These are phyloP conservation scores for Ophioceras dolichostomum DNA, from an alignment of 2,329 filamentous ascomycete genomes.

Conservation along the genomic window DNA sequence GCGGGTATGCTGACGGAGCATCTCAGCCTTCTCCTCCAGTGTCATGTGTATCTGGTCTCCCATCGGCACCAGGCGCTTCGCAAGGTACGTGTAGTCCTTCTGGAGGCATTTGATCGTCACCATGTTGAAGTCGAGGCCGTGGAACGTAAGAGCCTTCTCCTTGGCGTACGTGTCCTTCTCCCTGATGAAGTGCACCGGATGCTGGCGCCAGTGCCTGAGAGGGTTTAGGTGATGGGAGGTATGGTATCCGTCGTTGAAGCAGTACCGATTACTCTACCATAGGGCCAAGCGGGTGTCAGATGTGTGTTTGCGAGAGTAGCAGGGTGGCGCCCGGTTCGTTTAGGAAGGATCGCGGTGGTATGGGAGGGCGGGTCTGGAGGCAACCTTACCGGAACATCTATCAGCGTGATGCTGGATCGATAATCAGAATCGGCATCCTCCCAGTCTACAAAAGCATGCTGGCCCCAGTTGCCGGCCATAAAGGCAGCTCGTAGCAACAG, in stretches of 20 bases:
- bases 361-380: too few species aligned
- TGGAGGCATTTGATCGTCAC: slow-evolving; percentile 57
- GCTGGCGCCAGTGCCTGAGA: slow-evolving; percentile 68
- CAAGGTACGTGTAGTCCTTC: slow-evolving; percentile 61
- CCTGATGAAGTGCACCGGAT: slow-evolving; percentile 60
- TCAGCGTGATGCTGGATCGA: slow-evolving; percentile 64
- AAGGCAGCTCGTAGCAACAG: slow-evolving; percentile 54
- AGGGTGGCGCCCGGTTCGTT: background rate
- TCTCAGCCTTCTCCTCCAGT: slow-evolving; percentile 46
- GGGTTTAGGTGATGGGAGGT: slow-evolving; percentile 73
- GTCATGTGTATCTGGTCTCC: slow-evolving; percentile 55
- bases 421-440: slow-evolving; percentile 67
- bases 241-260: slow-evolving; percentile 75
- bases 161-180: slow-evolving; percentile 54
- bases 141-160: slow-evolving; percentile 63
- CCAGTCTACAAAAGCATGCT: slow-evolving; percentile 70
- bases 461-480: slow-evolving; percentile 78
- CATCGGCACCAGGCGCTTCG: slow-evolving; percentile 60
- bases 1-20: slow-evolving; percentile 54
- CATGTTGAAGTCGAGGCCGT: slow-evolving; percentile 72
- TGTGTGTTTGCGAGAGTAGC: too few species aligned
- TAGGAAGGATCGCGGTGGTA: background rate
- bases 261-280: slow-evolving; percentile 69
- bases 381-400: slow-evolving; percentile 66
- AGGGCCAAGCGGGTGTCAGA: slow-evolving; percentile 6